Evolutionary conservation across 2,329 filamentous ascomycete genomes (phyloP).

Genomic region (Tetracladium maxilliforme): DNA sequence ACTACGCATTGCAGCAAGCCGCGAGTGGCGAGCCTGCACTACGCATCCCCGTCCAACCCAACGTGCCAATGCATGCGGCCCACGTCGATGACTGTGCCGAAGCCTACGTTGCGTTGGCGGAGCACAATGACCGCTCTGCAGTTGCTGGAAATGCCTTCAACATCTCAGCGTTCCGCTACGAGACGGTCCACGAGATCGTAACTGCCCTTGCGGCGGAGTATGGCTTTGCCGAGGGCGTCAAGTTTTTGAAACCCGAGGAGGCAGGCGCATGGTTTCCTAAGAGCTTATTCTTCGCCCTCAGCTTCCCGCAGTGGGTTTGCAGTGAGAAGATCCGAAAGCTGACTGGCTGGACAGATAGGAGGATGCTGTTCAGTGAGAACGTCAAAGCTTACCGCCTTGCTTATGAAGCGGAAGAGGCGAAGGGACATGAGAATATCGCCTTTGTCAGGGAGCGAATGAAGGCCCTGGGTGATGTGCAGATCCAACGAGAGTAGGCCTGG

Average conservation of each 20-base stretch:
- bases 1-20: slow-evolving; percentile 12
- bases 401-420: no score
- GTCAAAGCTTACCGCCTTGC: no score
- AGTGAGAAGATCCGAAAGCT: no score
- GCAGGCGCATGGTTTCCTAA: no score
- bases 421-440: no score
- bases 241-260: slow-evolving; percentile 9
- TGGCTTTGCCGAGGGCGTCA: slow-evolving; percentile 15
- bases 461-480: no score
- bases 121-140: slow-evolving; percentile 13
- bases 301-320: no score
- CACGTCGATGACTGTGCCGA: slow-evolving; percentile 34
- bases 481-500: no score
- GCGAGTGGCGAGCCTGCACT: slow-evolving; percentile 9
- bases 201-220: slow-evolving; percentile 24
- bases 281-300: no score
- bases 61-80: slow-evolving; percentile 26
- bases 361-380: no score
- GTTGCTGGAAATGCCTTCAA: slow-evolving; percentile 27
- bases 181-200: slow-evolving; percentile 24
- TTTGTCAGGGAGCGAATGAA: no score
- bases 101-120: slow-evolving; percentile 28
- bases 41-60: slow-evolving; percentile 16
- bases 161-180: slow-evolving; percentile 26
- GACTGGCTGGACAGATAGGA: no score